phyloP scores from a whole-genome alignment of 768 basidiomycete genomes.

The Trametes meyenii region DNA sequence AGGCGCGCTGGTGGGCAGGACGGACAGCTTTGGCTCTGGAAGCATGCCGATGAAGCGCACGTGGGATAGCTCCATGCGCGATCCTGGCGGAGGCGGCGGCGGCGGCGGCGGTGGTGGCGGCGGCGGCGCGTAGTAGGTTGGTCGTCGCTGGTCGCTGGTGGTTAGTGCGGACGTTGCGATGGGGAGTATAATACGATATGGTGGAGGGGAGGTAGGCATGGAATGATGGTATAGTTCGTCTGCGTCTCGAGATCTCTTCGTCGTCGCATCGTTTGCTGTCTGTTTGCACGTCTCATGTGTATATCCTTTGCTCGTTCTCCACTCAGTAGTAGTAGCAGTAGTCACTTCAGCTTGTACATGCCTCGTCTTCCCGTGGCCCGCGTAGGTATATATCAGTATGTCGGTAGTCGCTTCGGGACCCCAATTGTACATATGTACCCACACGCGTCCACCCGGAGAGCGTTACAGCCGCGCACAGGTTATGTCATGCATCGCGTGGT shows the following conservation, averaged over 20 bases:
- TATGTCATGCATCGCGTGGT: no score
- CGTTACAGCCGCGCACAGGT: no score
- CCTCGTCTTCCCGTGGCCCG: no score
- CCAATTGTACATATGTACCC: no score
- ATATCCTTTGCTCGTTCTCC: no score
- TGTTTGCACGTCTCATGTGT: neutral
- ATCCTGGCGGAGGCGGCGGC: conserved; percentile 18
- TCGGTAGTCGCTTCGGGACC: no score
- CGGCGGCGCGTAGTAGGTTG: neutral
- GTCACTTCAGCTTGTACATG: no score
- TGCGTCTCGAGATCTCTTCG: neutral
- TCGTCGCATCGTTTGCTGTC: neutral
- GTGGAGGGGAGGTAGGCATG: neutral
- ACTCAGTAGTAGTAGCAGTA: no score
- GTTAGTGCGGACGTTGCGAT: neutral
- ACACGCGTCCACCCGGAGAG: no score
- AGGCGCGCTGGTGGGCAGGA: neutral
- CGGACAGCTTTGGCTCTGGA: neutral
- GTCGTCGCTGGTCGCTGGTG: no score
- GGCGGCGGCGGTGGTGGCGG: conserved; percentile 6
- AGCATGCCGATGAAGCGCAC: conserved; percentile 17
- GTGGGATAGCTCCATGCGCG: conserved; percentile 15
- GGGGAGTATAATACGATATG: neutral
- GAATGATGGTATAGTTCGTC: neutral
- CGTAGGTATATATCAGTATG: no score